These are phyloP conservation scores for Sparassis latifolia DNA, from an alignment of 1,284 basidiomycete genomes.

Conservation along the genomic window DNA sequence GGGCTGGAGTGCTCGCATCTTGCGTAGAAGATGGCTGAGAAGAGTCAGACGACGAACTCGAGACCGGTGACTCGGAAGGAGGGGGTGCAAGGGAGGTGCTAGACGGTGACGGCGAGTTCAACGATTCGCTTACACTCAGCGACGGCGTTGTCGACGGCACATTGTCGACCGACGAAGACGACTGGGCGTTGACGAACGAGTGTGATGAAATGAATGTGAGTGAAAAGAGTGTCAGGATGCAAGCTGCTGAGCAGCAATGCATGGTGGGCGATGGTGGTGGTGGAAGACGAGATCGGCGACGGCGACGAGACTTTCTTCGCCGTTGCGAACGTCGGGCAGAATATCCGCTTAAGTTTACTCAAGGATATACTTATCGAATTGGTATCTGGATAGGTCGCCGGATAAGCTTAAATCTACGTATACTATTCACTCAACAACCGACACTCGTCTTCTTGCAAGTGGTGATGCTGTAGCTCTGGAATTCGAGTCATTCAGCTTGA, in stretches of 20 bases:
- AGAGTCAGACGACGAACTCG: not conserved
- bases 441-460: too few species aligned
- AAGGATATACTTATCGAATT: too few species aligned
- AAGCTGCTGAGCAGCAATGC: slow-evolving; percentile 25
- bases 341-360: too few species aligned
- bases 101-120: not conserved
- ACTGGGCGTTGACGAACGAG: slow-evolving; percentile 24
- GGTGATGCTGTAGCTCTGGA: too few species aligned
- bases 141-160: too few species aligned
- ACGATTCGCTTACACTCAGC: too few species aligned
- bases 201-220: slow-evolving; percentile 27
- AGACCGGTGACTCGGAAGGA: not conserved
- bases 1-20: not conserved
- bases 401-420: too few species aligned
- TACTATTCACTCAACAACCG: too few species aligned
- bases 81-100: not conserved
- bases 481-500: too few species aligned
- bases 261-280: slow-evolving; percentile 14
- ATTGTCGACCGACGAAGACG: not conserved
- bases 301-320: slow-evolving; percentile 4
- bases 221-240: slow-evolving; percentile 29
- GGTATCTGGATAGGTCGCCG: too few species aligned
- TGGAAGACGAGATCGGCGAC: slow-evolving; percentile 7
- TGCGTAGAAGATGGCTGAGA: not conserved
- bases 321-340: too few species aligned